Percentiles rank a stretch among this genome's conserved stretches.
phyloP scores from a whole-genome alignment of 805 yeast genomes.

The Wickerhamomyces bovis region DNA sequence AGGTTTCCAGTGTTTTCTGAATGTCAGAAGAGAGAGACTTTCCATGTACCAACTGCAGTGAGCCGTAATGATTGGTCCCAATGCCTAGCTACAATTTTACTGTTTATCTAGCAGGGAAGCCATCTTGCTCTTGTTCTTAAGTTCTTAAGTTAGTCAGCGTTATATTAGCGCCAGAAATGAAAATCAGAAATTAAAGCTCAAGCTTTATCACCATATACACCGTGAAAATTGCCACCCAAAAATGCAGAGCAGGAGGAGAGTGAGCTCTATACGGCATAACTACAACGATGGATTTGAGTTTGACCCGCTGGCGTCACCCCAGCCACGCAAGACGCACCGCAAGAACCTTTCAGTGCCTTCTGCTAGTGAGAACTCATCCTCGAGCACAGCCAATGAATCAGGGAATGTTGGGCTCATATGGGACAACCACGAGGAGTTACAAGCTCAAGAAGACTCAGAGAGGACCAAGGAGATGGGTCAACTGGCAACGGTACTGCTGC shows the following conservation, averaged over 20 bases:
- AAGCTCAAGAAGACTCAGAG: slow-evolving; percentile 7
- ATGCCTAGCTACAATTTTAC: too few relatives aligned
- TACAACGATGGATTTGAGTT: slow-evolving; percentile 20
- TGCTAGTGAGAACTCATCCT: neutral
- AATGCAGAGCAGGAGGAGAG: neutral
- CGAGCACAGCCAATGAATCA: neutral
- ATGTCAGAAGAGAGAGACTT: too few relatives aligned
- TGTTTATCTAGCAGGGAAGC: too few relatives aligned
- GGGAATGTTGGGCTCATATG: neutral
- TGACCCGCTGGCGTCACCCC: slow-evolving; percentile 15
- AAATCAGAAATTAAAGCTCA: too few relatives aligned
- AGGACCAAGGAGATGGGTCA: slow-evolving; percentile 29
- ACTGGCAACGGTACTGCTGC: slow-evolving; percentile 34
- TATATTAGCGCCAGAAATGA: too few relatives aligned
- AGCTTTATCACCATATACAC: neutral
- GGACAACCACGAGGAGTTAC: neutral
- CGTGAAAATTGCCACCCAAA: neutral
- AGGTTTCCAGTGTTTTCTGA: too few relatives aligned
- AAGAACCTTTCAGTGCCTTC: neutral
- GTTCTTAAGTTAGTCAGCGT: too few relatives aligned
- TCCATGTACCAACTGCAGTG: too few relatives aligned
- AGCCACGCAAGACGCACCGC: slow-evolving; percentile 1
- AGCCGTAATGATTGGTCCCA: too few relatives aligned
- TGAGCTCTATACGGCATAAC: slow-evolving; percentile 7
- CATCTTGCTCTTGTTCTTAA: too few relatives aligned